Conservation (phyloP, 2,329 filamentous ascomycete genomes). For the Fusarium sp. region DNA sequence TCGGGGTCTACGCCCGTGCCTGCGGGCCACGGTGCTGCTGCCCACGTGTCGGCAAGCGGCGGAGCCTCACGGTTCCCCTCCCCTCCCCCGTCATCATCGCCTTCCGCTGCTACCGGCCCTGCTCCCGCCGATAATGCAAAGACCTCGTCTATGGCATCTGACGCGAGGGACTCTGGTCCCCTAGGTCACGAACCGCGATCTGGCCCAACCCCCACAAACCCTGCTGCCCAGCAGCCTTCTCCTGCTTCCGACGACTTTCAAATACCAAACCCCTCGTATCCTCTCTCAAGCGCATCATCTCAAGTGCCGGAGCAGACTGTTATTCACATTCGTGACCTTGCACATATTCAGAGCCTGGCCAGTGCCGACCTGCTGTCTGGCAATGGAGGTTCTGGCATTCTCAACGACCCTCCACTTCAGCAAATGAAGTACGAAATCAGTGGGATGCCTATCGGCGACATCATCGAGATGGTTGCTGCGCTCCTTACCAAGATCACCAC, state of each 20-base stretch:
- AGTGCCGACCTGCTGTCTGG: constrained; percentile 76
- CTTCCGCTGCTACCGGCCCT: constrained; percentile 52
- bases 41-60: constrained; percentile 48
- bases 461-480: constrained; percentile 99
- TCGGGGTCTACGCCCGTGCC: constrained; percentile 36
- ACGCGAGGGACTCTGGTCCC: constrained; percentile 46
- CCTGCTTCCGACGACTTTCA: constrained; percentile 51
- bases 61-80: constrained; percentile 63
- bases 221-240: constrained; percentile 47
- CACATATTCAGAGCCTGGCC: constrained; percentile 90
- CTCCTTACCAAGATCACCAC: constrained; percentile 96
- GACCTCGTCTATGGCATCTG: constrained; percentile 61
- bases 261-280: constrained; percentile 51
- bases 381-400: constrained; percentile 55
- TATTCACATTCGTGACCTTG: constrained; percentile 87
- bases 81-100: constrained; percentile 65
- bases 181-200: constrained; percentile 38
- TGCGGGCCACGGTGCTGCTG: constrained; percentile 32
- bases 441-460: constrained; percentile 94
- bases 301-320: constrained; percentile 56
- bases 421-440: constrained; percentile 90
- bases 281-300: constrained; percentile 42
- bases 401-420: constrained; percentile 62
- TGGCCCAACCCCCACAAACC: constrained; percentile 29
- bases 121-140: constrained; percentile 54